Conservation (phyloP, 306 rosid species). For the Sicyos edulis region DNA sequence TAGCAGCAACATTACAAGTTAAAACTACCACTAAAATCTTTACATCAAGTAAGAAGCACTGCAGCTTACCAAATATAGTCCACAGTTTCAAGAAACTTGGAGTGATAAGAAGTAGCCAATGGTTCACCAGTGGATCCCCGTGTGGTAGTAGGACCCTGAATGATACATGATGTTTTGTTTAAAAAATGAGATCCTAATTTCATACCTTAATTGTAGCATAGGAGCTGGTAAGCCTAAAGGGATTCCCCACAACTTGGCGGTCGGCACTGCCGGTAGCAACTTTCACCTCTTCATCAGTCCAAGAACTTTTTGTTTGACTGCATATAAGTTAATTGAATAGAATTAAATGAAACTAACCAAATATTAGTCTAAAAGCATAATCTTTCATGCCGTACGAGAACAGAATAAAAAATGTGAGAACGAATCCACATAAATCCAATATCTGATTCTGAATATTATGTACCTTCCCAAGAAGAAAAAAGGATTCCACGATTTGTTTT, state of each 20-base stretch:
- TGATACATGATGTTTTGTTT: slow-evolving; percentile 20
- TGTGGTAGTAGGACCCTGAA: slow-evolving; percentile 56
- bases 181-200: slow-evolving; percentile 2
- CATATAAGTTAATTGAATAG: slow-evolving; percentile 16
- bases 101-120: slow-evolving; percentile 78
- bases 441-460: not conserved
- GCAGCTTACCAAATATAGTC: slow-evolving; percentile 79
- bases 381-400: not conserved
- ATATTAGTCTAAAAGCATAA: not conserved
- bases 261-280: slow-evolving; percentile 61
- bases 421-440: not conserved
- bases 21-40: slow-evolving; percentile 9
- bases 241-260: slow-evolving; percentile 48
- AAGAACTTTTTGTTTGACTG: slow-evolving; percentile 41
- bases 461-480: slow-evolving; percentile 49
- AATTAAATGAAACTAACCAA: not conserved
- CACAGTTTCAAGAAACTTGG: slow-evolving; percentile 85
- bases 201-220: slow-evolving; percentile 60
- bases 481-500: slow-evolving; percentile 36
- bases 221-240: slow-evolving; percentile 66
- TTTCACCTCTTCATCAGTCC: slow-evolving; percentile 67
- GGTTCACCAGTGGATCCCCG: slow-evolving; percentile 71
- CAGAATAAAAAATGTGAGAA: not conserved
- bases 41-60: slow-evolving; percentile 7
- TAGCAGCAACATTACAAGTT: slow-evolving; percentile 9